Evolutionary conservation across 73 alveolate species (phyloP), one percentile per base, ranked within the genome.

Genomic region (Blepharisma japonicum): DNA sequence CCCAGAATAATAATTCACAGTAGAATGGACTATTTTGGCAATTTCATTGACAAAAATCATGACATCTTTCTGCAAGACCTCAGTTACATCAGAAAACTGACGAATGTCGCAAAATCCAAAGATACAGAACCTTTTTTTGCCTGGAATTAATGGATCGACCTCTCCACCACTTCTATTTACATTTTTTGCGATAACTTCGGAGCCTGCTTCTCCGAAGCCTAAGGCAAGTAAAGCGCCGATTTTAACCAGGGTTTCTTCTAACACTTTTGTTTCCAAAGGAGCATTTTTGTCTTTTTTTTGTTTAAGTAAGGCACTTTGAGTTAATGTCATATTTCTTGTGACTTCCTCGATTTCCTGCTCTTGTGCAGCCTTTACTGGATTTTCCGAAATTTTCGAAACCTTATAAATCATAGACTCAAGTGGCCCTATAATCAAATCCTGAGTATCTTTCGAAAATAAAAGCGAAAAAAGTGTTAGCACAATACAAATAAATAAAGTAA

Each of bases 111-210:
- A 94, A 83, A 94, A 94, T 0, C 99, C 99, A 86, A 90, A 94
- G 6, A 94, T 92, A 8, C 97, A 97, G 53, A 88, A 87, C 4
- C 89, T 87, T 78, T 94, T 94, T 71, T 94, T 94, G 11, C 99
- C 99, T 8, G 99, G 97, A 32, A 94, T 92, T 97, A 94, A 92
- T 18, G 99, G 99, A 83, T 94, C 95, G 0, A 94, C 97, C 42
- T 90, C 96, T 39, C 98, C 99, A 76, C 86, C 89, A 42, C 91
- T 83, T 71, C 84, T 50, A 68, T 94, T 78, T 95, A 94, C 92
- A 79, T 94, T 94, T 39, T 88, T 89, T 7, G 98, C 95, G 25
- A 94, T 94, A 68, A 94, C 92, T 78, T 92, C 94, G 8, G 96
- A 86, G 11, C 98, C 98, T 5, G 98, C 98, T 66, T 91, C 98